Conservation (phyloP, 805 yeast species). For the Brettanomyces anomalus region DNA sequence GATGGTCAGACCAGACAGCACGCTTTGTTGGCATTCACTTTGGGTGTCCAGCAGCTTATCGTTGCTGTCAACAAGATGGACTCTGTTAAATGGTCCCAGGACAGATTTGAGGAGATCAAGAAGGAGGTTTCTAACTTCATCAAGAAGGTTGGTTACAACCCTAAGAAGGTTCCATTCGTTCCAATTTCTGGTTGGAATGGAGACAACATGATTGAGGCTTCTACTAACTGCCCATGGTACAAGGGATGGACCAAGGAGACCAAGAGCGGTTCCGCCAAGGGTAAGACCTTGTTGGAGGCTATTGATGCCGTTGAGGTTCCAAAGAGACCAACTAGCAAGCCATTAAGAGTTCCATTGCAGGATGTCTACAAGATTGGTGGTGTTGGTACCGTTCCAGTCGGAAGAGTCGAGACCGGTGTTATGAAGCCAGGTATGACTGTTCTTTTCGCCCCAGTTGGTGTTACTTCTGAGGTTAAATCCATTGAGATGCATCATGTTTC, state of each 20-base stretch:
- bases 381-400: constrained; percentile 88
- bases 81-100: constrained; percentile 80
- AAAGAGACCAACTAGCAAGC: constrained; percentile 73
- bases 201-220: constrained; percentile 85
- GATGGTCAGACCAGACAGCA: constrained; percentile 95
- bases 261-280: constrained; percentile 63
- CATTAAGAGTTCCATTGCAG: constrained; percentile 83
- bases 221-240: constrained; percentile 81
- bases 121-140: constrained; percentile 74
- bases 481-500: constrained; percentile 85
- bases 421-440: constrained; percentile 83
- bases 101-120: constrained; percentile 68
- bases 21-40: constrained; percentile 83
- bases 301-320: constrained; percentile 79
- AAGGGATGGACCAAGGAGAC: constrained; percentile 79
- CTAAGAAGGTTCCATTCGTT: constrained; percentile 76
- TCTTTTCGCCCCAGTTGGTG: constrained; percentile 70
- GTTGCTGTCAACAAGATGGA: constrained; percentile 95
- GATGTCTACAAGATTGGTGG: constrained; percentile 93
- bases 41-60: constrained; percentile 80
- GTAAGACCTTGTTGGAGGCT: constrained; percentile 80
- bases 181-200: constrained; percentile 92
- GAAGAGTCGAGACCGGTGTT: constrained; percentile 89
- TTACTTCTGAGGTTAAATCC: constrained; percentile 84
- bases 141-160: constrained; percentile 81